These are phyloP conservation scores for Trifolium repens DNA, from an alignment of 306 rosid species.

Conservation along the genomic window DNA sequence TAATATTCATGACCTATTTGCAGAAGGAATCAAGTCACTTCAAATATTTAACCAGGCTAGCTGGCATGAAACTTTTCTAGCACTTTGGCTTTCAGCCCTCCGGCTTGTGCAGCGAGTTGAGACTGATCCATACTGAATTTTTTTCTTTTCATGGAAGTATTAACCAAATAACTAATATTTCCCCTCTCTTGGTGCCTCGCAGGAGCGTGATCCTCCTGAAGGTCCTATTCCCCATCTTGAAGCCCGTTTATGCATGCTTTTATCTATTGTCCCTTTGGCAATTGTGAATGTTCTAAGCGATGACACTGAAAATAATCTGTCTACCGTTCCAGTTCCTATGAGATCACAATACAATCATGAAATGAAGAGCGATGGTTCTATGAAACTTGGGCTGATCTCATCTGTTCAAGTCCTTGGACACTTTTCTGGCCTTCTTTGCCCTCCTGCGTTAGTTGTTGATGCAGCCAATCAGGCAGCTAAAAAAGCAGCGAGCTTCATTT, in stretches of 20 bases:
- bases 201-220: constrained; percentile 89
- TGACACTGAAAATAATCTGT: constrained; percentile 42
- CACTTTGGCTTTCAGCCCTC: constrained; percentile 89
- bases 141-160: constrained; percentile 38
- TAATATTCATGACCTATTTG: constrained; percentile 52
- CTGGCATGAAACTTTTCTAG: constrained; percentile 86
- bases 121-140: constrained; percentile 42
- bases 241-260: constrained; percentile 71
- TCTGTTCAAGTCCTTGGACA: constrained; percentile 76
- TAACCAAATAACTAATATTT: constrained; percentile 34
- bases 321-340: constrained; percentile 41
- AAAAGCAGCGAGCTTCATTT: constrained; percentile 59
- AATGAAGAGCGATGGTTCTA: constrained; percentile 47
- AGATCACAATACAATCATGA: constrained; percentile 46
- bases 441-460: constrained; percentile 67
- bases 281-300: constrained; percentile 60
- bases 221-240: constrained; percentile 82
- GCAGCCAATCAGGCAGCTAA: constrained; percentile 74
- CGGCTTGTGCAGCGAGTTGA: constrained; percentile 91
- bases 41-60: constrained; percentile 76
- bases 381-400: constrained; percentile 62
- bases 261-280: constrained; percentile 76
- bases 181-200: constrained; percentile 38
- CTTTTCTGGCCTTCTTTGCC: constrained; percentile 70
- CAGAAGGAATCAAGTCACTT: constrained; percentile 69